Conservation (phyloP, 1,284 basidiomycete genomes). For the Rhizopogon parksii region DNA sequence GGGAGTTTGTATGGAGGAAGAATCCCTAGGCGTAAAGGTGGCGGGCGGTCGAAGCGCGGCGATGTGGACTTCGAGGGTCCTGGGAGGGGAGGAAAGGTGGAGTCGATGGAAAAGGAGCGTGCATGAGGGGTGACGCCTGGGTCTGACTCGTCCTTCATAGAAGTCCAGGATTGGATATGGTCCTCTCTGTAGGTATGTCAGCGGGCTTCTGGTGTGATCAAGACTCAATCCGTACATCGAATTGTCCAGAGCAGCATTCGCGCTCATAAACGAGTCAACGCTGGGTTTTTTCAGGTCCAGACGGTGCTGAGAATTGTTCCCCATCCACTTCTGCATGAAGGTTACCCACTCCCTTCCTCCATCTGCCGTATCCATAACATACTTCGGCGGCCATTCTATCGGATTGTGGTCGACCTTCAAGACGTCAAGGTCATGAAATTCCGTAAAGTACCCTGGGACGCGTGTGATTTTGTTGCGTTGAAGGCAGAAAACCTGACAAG, state of each 20-base stretch:
- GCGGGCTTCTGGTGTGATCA: conserved; percentile 7
- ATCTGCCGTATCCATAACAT: conserved; percentile 41
- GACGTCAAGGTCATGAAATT: conserved; percentile 71
- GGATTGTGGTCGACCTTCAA: conserved; percentile 90
- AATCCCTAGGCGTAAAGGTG: conserved; percentile 45
- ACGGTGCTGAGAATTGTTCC: conserved; percentile 35
- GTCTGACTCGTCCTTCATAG: conserved; percentile 32
- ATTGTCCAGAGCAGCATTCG: conserved; percentile 34
- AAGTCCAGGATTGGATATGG: conserved; percentile 36
- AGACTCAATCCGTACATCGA: conserved; percentile 33
- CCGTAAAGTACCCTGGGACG: conserved; percentile 73
- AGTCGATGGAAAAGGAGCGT: conserved; percentile 57
- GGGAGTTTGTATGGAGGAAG: conserved; percentile 35
- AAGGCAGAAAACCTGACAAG: conserved; percentile 72
- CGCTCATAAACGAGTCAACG: conserved; percentile 40
- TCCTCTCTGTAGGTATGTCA: conserved; percentile 29
- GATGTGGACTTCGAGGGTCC: conserved; percentile 28
- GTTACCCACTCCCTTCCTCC: conserved; percentile 69
- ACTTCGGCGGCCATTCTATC: conserved; percentile 81
- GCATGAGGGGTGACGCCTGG: conserved; percentile 43
- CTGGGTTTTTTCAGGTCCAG: conserved; percentile 29
- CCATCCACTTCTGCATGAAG: conserved; percentile 69
- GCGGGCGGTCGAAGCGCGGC: conserved; percentile 35
- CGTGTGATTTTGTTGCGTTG: conserved; percentile 79
- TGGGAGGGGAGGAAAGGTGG: conserved; percentile 43